These are phyloP conservation scores for Trichosporon inkin DNA, from an alignment of 1,284 basidiomycete species.

Conservation along the genomic window DNA sequence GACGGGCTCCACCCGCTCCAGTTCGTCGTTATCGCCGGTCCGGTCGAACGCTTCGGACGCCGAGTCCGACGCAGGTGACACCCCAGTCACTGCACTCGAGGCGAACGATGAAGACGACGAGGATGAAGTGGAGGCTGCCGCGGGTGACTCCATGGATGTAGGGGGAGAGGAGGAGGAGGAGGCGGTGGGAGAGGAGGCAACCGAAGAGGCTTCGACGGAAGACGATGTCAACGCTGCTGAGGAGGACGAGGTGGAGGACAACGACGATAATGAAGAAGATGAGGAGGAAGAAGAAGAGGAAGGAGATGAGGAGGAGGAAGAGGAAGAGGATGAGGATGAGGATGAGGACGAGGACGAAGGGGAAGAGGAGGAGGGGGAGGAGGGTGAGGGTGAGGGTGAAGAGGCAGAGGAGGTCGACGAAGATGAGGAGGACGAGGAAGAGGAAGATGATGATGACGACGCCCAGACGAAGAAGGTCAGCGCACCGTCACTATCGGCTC, in stretches of 20 bases:
- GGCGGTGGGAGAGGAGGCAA: constrained; percentile 9
- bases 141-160: constrained; percentile 1
- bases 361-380: constrained; percentile 12
- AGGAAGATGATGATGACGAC: constrained; percentile 21
- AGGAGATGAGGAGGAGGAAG: constrained; percentile 17
- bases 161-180: constrained; percentile 22
- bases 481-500: background rate
- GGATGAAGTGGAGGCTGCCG: constrained; percentile 19
- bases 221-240: constrained; percentile 12
- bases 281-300: constrained; percentile 23
- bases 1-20: constrained; percentile 12
- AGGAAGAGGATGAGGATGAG: constrained; percentile 16
- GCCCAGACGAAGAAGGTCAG: background rate
- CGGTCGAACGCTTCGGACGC: constrained; percentile 13
- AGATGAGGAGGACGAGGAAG: constrained; percentile 20
- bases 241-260: constrained; percentile 22
- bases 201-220: background rate
- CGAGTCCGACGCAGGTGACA: constrained; percentile 6
- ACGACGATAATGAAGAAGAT: constrained; percentile 23
- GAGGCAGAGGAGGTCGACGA: constrained; percentile 17
- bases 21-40: constrained; percentile 19
- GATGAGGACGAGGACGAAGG: constrained; percentile 14
- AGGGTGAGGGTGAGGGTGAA: constrained; percentile 19
- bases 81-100: constrained; percentile 17
- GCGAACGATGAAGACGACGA: constrained; percentile 19